Conservation (phyloP, 108 stramenopile genomes). For the Skeletonema menzelii region DNA sequence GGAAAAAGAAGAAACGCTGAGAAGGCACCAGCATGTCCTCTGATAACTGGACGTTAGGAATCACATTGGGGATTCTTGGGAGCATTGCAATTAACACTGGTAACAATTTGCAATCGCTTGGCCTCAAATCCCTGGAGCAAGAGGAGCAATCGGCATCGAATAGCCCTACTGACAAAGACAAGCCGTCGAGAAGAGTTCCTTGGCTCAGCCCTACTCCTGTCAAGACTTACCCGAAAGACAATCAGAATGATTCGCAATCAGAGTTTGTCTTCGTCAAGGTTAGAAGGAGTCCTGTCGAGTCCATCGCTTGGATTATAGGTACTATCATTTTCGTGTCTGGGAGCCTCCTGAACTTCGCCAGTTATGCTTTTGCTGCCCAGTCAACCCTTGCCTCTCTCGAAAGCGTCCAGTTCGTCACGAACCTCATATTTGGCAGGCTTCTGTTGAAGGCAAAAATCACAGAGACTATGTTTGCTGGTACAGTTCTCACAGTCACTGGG, state of each 20-base stretch:
- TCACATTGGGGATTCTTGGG: constrained; percentile 64
- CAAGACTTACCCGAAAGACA: constrained; percentile 20
- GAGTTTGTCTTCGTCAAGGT: constrained; percentile 23
- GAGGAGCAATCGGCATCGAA: not conserved
- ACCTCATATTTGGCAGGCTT: constrained; percentile 68
- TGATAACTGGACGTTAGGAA: constrained; percentile 55
- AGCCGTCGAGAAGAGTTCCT: not conserved
- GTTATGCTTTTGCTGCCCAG: constrained; percentile 72
- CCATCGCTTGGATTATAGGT: constrained; percentile 56
- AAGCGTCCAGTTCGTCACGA: constrained; percentile 76
- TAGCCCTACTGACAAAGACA: not conserved
- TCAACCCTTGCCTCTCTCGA: constrained; percentile 71
- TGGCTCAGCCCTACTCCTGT: constrained; percentile 21
- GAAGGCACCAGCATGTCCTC: constrained; percentile 2
- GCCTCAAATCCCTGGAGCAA: constrained; percentile 18
- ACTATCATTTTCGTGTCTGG: constrained; percentile 60
- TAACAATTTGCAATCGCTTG: constrained; percentile 72
- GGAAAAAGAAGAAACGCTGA: too few relatives aligned
- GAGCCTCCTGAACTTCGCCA: constrained; percentile 68
- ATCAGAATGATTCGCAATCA: not conserved
- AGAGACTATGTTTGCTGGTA: constrained; percentile 58
- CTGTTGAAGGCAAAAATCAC: constrained; percentile 50
- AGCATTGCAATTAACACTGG: constrained; percentile 76
- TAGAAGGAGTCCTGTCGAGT: constrained; percentile 21
- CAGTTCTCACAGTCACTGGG: constrained; percentile 57